Evolutionary conservation across 2,329 filamentous ascomycete genomes (phyloP).

Genomic region (Malbranchea zuffiana): DNA sequence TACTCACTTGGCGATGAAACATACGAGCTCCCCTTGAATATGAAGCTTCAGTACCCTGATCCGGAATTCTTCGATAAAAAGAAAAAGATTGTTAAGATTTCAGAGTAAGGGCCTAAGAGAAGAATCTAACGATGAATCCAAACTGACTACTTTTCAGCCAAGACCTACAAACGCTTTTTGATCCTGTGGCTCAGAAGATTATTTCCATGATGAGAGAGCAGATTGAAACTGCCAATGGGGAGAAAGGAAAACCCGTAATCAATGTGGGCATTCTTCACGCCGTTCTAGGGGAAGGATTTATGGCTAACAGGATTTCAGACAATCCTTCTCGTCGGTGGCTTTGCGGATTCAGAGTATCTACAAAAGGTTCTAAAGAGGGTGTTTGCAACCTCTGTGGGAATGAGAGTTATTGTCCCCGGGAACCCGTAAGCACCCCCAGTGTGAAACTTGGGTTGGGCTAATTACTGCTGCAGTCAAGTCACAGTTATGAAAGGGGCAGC

Average conservation of each 20-base stretch:
- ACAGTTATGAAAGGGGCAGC: slow-evolving; percentile 10
- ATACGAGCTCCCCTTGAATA: slow-evolving; percentile 16
- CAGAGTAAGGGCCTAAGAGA: slow-evolving; percentile 2
- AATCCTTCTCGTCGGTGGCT: slow-evolving; percentile 14
- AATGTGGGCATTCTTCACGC: slow-evolving; percentile 7
- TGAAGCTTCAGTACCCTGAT: slow-evolving; percentile 6
- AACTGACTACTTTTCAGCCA: slow-evolving; percentile 2
- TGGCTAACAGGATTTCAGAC: slow-evolving; percentile 7
- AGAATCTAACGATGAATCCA: background rate
- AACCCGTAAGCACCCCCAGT: slow-evolving; percentile 1
- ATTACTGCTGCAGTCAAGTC: slow-evolving; percentile 5
- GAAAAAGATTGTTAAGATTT: slow-evolving; percentile 8
- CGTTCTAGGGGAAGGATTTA: background rate
- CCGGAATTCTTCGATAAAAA: slow-evolving; percentile 11
- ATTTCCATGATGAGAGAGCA: slow-evolving; percentile 9
- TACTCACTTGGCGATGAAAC: slow-evolving; percentile 9
- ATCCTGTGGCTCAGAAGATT: slow-evolving; percentile 11
- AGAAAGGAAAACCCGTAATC: slow-evolving; percentile 10
- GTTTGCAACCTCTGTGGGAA: background rate
- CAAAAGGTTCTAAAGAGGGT: slow-evolving; percentile 4
- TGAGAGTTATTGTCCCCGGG: slow-evolving; percentile 3
- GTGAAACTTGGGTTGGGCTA: background rate
- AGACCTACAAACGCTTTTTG: slow-evolving; percentile 11
- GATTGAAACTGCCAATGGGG: slow-evolving; percentile 7
- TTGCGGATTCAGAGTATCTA: slow-evolving; percentile 14